A percentile compares a stretch with the other conserved stretches of the same genome.
phyloP scores from a whole-genome alignment of 2,329 filamentous ascomycete species.

The Ascochyta viciae-villosae region DNA sequence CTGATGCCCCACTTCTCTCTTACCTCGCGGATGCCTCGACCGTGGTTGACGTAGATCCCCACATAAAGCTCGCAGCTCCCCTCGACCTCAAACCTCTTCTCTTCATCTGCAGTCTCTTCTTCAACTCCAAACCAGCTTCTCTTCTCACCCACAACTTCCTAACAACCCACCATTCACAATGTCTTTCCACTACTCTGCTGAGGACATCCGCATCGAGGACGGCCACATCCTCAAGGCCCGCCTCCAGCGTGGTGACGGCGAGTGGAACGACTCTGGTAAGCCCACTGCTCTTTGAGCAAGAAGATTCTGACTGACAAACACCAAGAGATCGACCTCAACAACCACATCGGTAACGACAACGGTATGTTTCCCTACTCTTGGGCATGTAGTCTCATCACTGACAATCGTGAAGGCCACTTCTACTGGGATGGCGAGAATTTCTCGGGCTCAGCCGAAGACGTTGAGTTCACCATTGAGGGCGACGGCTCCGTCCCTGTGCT shows the following conservation, averaged over 20 bases:
- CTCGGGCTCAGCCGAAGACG: conserved; percentile 54
- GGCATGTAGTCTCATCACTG: background rate
- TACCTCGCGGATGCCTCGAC: conserved; percentile 11
- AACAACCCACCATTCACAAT: conserved; percentile 20
- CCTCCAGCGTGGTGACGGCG: conserved; percentile 53
- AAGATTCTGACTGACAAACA: background rate
- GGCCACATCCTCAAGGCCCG: conserved; percentile 57
- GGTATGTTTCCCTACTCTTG: conserved; percentile 42
- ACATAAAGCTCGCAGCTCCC: conserved; percentile 11
- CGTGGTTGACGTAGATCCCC: conserved; percentile 9
- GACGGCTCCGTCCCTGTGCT: conserved; percentile 60
- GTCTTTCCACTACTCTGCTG: conserved; percentile 58
- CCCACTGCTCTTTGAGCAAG: background rate
- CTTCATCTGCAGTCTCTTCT: conserved; percentile 2
- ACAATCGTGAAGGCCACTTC: conserved; percentile 50
- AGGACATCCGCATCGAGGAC: conserved; percentile 59
- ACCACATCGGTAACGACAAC: conserved; percentile 60
- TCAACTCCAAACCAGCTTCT: background rate
- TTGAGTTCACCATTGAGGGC: conserved; percentile 60
- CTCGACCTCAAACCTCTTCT: conserved; percentile 5
- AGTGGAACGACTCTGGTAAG: conserved; percentile 50
- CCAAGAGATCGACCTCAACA: conserved; percentile 57
- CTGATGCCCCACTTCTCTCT: conserved; percentile 14
- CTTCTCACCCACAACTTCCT: background rate
- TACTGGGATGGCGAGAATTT: conserved; percentile 59